These are phyloP conservation scores for Phytophthora hibernalis DNA, from an alignment of 352 stramenopile genomes.

Conservation along the genomic window DNA sequence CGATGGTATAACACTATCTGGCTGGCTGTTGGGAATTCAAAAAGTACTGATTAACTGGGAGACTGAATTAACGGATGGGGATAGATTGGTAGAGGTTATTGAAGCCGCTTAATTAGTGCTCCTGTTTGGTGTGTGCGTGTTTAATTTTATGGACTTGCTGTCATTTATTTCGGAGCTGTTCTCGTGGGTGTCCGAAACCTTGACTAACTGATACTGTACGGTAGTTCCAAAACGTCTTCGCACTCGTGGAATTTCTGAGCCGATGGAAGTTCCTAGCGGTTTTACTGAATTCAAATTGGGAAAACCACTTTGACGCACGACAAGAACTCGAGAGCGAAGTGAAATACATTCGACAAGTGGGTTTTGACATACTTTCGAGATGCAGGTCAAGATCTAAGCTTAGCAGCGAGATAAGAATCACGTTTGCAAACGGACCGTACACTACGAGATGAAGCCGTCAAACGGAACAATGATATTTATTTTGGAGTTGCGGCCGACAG, in stretches of 20 bases:
- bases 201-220: no score
- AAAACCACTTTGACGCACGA: no score
- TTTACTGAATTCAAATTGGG: no score
- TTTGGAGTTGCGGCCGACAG: not conserved
- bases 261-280: no score
- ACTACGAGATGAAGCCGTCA: not conserved
- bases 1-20: slow-evolving; percentile 8
- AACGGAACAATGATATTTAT: not conserved
- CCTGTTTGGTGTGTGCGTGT: not conserved
- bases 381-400: not conserved
- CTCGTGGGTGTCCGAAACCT: no score
- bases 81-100: not conserved
- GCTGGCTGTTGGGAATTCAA: slow-evolving; percentile 9
- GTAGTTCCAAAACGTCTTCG: no score
- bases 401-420: not conserved
- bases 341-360: not conserved
- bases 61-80: not conserved
- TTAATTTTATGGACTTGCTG: not conserved
- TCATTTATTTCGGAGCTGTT: not conserved
- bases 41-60: not conserved
- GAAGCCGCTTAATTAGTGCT: not conserved
- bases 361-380: no score
- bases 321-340: not conserved
- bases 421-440: not conserved
- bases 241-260: no score